Evolutionary conservation across 768 basidiomycete species (phyloP), one percentile per base, ranked within the genome.

Genomic region (Artomyces pyxidatus): DNA sequence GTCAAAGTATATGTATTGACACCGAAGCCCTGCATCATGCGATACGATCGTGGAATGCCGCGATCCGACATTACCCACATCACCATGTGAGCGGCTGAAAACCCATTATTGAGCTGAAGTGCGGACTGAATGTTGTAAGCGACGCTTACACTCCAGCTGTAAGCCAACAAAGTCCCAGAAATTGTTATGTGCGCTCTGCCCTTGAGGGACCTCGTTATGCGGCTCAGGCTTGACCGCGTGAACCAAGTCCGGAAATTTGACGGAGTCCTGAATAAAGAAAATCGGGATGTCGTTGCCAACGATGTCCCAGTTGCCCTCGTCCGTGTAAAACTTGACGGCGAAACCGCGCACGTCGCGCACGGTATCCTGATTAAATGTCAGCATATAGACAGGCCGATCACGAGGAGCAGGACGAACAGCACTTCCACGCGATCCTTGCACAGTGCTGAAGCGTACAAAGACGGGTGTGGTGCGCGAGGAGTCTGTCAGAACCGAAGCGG

Each of bases 11-110:
- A 94, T 0, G 89, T 88, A 65, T 95, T 91, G 41, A 94, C 88
- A 2, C 87, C 85, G 45, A 88, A 87, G 6, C 84, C 92, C 68
- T 91, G 87, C 80, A 94, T 88, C 82, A 86, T 89, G 47, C 90
- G 78, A 64, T 71, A 85, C 5, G 88, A 90, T 17, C 90, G 81
- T 12, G 91, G 92, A 50, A 95, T 81, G 3, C 74, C 80, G 57
- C 90, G 80, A 62, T 94, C 91, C 10, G 85, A 88, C 77, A 94
- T 81, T 29, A 71, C 73, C 89, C 90, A 94, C 76, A 86, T 80
- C 9, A 84, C 66, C 83, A 85, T 86, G 55, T 87, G 83, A 1
- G 81, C 72, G 21, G 80, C 80, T 76, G 45, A n/a, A n/a, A n/a
- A n/a, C n/a, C n/a, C n/a, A n/a, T 8, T 25, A 11, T 29, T 49